phyloP scores from a whole-genome alignment of 2,329 filamentous ascomycete species.

The Beauveria sp. region DNA sequence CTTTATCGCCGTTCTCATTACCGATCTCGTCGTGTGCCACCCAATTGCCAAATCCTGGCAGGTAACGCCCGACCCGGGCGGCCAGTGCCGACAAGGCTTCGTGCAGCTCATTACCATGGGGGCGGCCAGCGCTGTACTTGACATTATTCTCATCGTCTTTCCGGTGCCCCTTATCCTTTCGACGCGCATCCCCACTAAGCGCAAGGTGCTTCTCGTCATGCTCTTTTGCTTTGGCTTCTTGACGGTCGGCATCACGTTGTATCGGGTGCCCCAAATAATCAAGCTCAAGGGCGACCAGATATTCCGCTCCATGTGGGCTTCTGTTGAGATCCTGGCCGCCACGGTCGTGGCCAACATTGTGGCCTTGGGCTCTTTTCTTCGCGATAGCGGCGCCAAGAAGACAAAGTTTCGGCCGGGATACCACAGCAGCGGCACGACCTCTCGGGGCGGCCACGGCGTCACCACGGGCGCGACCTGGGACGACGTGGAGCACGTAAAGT shows the following conservation, averaged over 20 bases:
- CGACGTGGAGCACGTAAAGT: conserved; percentile 17
- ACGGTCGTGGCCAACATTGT: conserved; percentile 77
- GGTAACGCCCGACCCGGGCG: conserved; percentile 71
- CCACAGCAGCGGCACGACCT: conserved; percentile 20
- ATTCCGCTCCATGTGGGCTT: conserved; percentile 77
- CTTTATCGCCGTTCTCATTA: conserved; percentile 69
- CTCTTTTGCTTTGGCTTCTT: conserved; percentile 73
- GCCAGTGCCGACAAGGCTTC: conserved; percentile 73
- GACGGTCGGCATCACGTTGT: conserved; percentile 68
- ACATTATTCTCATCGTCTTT: conserved; percentile 74
- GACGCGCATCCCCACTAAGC: conserved; percentile 64
- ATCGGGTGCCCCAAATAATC: conserved; percentile 69
- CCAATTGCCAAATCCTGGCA: conserved; percentile 68
- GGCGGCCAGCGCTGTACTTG: conserved; percentile 72
- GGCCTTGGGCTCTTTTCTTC: conserved; percentile 80
- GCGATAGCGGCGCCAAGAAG: conserved; percentile 82
- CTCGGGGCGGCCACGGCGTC: conserved; percentile 16
- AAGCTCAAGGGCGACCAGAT: conserved; percentile 62
- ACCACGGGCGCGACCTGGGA: conserved; percentile 18
- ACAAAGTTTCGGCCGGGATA: conserved; percentile 62
- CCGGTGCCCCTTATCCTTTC: conserved; percentile 80
- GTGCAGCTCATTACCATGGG: conserved; percentile 81
- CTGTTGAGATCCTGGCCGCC: conserved; percentile 78
- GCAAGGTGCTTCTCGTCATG: conserved; percentile 67
- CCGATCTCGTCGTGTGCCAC: conserved; percentile 73